Base-by-base conservation (phyloP, 495 filamentous ascomycete genomes). In the Penicillium taxi region DNA sequence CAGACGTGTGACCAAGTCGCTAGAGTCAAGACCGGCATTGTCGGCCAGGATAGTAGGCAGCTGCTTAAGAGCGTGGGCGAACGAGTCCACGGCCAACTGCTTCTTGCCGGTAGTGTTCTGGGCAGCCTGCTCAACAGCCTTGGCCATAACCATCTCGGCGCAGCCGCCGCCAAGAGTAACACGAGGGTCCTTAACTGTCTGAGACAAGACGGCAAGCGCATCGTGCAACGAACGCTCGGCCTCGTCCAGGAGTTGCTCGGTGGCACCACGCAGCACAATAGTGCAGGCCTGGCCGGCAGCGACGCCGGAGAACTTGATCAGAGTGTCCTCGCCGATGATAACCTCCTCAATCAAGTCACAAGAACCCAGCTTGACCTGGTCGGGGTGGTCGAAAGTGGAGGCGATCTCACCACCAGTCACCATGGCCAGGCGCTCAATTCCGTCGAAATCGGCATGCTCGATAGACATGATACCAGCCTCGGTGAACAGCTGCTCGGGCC, bases 111-210 rank as follows among this genome's bases (percentile, higher is more conserved):
- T 85, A 9, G 93, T 85, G 55, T 94, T 90, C 34, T 90, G 86
- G 6, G 90, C 89, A 12, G 87, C 89, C 32, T 86, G 81, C 55
- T 96, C 93, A 25, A 96, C 91, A 26, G 91, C 91, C 67, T 94
- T 94, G 43, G 89, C 84, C 91, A 98, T 98, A 39, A 94, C 66
- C 90, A 95, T 96, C 75, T 98, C 91, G 0, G 89, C 89, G 52
- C 88, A 96, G 12, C 91, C 91, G 54, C 91, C 91, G 18, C 91
- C 91, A 4, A 98, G 80, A 0, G 93, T 96, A 19, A 86, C 91
- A 41, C 86, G 80, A 12, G 91, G 89, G 62, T 96, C 90, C 58
- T 81, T 84, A 46, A 96, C 86, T 9, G 91, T 98, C 63, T 98
- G 91, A 4, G 91, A 96, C 15, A 98, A 81, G 5, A 98, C 93